Base-by-base conservation (phyloP, 352 stramenopile genomes). In the Phytophthora agathidicida region DNA sequence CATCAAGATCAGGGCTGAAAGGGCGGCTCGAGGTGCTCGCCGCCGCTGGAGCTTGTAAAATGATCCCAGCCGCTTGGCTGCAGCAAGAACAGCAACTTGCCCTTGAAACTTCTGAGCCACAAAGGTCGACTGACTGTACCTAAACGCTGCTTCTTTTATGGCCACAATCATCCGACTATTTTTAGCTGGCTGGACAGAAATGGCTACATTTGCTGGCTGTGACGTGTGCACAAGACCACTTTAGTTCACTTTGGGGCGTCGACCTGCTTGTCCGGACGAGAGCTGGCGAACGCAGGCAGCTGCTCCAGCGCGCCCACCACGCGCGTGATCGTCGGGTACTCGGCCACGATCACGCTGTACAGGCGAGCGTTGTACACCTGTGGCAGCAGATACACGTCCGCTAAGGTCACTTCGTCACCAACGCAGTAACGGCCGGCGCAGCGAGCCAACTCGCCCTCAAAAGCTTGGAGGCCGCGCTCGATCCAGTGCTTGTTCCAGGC, bases 281-380 rank as follows among this genome's bases (percentile, higher is more conserved):
- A 73, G 22, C 67, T 68, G 23, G 78, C 54, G 73, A 98, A 98
- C 50, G 80, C 95, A 0, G 74, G 71, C 44, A 97, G 75, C 39
- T 87, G 45, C 24, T 78, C 73, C 20, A 96, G 79, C 4, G 55
- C 63, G n/a, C 55, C 68, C 41, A 91, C 75, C 30, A 98, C 76
- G 19, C 77, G 74, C 30, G 80, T 53, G 56, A 98, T 86, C 17
- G 60, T 82, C 26, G 91, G 93, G 63, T 91, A 98, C 37, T 76
- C 66, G 27, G 68, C 58, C 62, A 98, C 73, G 60, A 96, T 81
- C 31, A 98, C 78, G 32, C 75, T 77, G 60, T 94, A 96, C 23
- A 73, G 48, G 45, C 80, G 71, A 31, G 86, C 93, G 68, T 98
- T 97, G 78, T 86, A 90, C 30, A 98, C 71, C 53, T 98, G 91